A percentile compares a stretch with the other conserved stretches of the same genome.
Evolutionary conservation across 129 eudicot species (phyloP).

Genomic region (Helianthus annuus): HanXRQr2.0-SUNRISE NC_035433.2:123542165-123542664

Average conservation of each 20-base stretch:
- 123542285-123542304: conserved; percentile 32
- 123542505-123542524: conserved; percentile 19
- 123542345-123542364: neutral
- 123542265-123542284: neutral
- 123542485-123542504: conserved; percentile 8
- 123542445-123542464: conserved; percentile 28
- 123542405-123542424: neutral
- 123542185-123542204: too few relatives aligned
- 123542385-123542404: neutral
- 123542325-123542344: conserved; percentile 1
- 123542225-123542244: too few relatives aligned
- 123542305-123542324: conserved; percentile 20
- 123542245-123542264: neutral
- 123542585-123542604: conserved; percentile 22
- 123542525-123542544: conserved; percentile 24
- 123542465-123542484: conserved; percentile 4
- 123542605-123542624: conserved; percentile 9
- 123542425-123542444: neutral
- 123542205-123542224: too few relatives aligned
- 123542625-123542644: conserved; percentile 22
- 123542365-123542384: neutral
- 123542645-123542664: conserved; percentile 13
- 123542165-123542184: too few relatives aligned
- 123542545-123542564: conserved; percentile 41
- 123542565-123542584: conserved; percentile 34